Conservation (phyloP, 2,329 filamentous ascomycete genomes). For the Phialocephala subalpina region DNA sequence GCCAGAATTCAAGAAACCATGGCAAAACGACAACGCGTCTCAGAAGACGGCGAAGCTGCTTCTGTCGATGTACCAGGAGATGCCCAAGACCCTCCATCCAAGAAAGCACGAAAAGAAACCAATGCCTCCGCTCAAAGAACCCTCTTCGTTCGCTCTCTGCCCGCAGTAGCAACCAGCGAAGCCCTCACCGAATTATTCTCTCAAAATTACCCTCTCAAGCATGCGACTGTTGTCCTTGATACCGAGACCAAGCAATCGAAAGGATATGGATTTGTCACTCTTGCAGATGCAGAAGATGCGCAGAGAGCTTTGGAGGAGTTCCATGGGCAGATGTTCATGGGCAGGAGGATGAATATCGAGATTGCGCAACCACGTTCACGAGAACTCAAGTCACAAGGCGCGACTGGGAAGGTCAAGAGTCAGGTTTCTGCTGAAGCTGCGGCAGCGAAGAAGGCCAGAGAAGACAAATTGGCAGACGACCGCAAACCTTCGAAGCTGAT, state of each 20-base stretch:
- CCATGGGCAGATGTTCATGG: conserved; percentile 79
- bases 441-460: conserved; percentile 59
- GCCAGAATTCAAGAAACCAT: conserved; percentile 22
- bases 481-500: conserved; percentile 79
- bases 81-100: conserved; percentile 48
- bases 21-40: conserved; percentile 40
- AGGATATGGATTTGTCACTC: conserved; percentile 96
- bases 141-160: conserved; percentile 90
- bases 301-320: conserved; percentile 81
- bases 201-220: conserved; percentile 92
- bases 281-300: conserved; percentile 93
- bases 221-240: conserved; percentile 91
- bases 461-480: conserved; percentile 67
- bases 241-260: conserved; percentile 85
- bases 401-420: conserved; percentile 46
- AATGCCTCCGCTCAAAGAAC: conserved; percentile 62
- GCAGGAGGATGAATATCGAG: conserved; percentile 84
- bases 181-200: conserved; percentile 89
- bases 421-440: conserved; percentile 47
- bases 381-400: conserved; percentile 59
- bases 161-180: conserved; percentile 80
- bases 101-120: conserved; percentile 66
- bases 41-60: conserved; percentile 35
- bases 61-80: conserved; percentile 27
- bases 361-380: conserved; percentile 87